A percentile compares a stretch with the other conserved stretches of the same genome.
phyloP scores from a whole-genome alignment of 1,284 basidiomycete genomes.

The Albatrellus sp. region DNA sequence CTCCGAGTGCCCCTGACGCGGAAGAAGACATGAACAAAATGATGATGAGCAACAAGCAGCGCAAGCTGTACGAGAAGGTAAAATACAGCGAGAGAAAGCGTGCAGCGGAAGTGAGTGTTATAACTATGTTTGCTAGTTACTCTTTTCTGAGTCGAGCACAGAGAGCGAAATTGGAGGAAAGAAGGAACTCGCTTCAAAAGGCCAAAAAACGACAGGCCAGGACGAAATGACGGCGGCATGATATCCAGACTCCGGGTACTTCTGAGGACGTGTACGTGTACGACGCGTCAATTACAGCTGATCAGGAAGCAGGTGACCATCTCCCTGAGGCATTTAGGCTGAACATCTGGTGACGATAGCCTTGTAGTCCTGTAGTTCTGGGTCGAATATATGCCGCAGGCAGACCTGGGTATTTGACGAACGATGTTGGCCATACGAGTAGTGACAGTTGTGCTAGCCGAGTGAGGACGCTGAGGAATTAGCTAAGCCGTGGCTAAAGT shows the following conservation, averaged over 20 bases:
- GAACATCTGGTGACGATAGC: too few relatives aligned
- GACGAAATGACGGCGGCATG: conserved; percentile 4
- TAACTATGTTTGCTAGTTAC: conserved; percentile 4
- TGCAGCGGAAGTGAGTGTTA: conserved; percentile 53
- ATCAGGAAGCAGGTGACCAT: too few relatives aligned
- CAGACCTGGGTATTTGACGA: too few relatives aligned
- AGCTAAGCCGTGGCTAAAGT: too few relatives aligned
- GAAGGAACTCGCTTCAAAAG: conserved; percentile 14
- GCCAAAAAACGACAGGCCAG: conserved; percentile 13
- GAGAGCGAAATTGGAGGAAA: conserved; percentile 15
- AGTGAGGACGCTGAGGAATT: too few relatives aligned
- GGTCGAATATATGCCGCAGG: too few relatives aligned
- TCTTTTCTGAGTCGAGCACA: conserved; percentile 7
- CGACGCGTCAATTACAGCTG: too few relatives aligned
- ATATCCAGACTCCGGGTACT: too few relatives aligned
- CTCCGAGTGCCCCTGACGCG: conserved; percentile 23
- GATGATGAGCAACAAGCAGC: conserved; percentile 96
- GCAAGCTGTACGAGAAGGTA: conserved; percentile 94
- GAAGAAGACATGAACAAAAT: conserved; percentile 96
- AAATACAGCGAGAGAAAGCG: conserved; percentile 80
- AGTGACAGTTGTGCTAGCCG: too few relatives aligned
- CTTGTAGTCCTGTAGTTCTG: too few relatives aligned
- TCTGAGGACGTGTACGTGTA: not conserved
- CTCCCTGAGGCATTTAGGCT: too few relatives aligned
- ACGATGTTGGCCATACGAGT: too few relatives aligned